phyloP scores from a whole-genome alignment of 768 basidiomycete genomes.

The Termitomyces sp. region DNA sequence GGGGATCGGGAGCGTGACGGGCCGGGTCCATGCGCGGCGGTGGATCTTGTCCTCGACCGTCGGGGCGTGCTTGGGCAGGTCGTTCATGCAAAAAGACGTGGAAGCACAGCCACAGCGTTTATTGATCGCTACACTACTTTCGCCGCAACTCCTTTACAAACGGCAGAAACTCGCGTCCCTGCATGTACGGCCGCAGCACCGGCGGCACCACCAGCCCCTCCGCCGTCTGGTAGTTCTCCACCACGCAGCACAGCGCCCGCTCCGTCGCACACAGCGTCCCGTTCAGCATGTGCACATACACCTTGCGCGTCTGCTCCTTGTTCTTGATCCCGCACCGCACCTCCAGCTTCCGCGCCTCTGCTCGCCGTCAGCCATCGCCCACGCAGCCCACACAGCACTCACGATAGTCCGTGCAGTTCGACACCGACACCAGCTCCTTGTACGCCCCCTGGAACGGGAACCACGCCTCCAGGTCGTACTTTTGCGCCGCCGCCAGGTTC shows the following conservation, averaged over 20 bases:
- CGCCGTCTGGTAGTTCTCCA: conserved; percentile 97
- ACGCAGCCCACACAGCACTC: conserved; percentile 26
- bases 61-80: conserved; percentile 38
- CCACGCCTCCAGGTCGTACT: conserved; percentile 98
- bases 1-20: conserved; percentile 54
- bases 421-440: conserved; percentile 97
- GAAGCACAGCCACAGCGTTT: conserved; percentile 15
- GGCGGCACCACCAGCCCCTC: conserved; percentile 91
- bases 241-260: conserved; percentile 92
- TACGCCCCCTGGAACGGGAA: conserved; percentile 96
- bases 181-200: conserved; percentile 91
- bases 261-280: conserved; percentile 97
- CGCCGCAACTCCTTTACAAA: conserved; percentile 68
- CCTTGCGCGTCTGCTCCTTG: conserved; percentile 84
- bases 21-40: conserved; percentile 43
- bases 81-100: conserved; percentile 20
- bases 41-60: conserved; percentile 38
- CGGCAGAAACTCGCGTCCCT: conserved; percentile 85
- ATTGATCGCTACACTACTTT: background rate
- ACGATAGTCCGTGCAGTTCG: conserved; percentile 99
- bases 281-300: conserved; percentile 99
- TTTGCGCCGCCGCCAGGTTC: conserved; percentile 95
- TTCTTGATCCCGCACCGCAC: conserved; percentile 89
- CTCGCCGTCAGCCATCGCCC: background rate
- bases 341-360: conserved; percentile 91